A percentile compares a stretch with the other conserved stretches of the same genome.
phyloP scores from a whole-genome alignment of 2,329 filamentous ascomycete genomes.

The Colletotrichum phormii region DNA sequence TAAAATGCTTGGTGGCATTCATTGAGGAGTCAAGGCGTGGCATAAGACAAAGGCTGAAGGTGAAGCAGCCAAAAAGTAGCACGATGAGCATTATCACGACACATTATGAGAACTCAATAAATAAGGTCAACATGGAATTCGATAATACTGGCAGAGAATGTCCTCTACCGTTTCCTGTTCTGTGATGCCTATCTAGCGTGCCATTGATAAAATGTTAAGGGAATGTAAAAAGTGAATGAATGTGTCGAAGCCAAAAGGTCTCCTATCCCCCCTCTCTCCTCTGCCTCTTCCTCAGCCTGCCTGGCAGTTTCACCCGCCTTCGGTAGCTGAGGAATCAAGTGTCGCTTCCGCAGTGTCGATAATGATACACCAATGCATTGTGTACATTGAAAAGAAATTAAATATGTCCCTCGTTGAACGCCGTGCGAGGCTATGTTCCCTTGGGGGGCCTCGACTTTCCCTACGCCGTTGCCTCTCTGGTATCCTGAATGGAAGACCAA shows the following conservation, averaged over 20 bases:
- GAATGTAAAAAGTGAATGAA: slow-evolving; percentile 30
- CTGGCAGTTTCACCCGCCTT: background rate
- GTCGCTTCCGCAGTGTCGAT: background rate
- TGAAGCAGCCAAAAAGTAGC: background rate
- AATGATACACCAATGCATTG: slow-evolving; percentile 21
- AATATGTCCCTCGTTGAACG: slow-evolving; percentile 19
- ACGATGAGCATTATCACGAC: slow-evolving; percentile 16
- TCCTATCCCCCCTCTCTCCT: slow-evolving; percentile 1
- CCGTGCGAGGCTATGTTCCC: slow-evolving; percentile 16
- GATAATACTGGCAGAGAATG: slow-evolving; percentile 3
- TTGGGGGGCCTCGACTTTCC: slow-evolving; percentile 9
- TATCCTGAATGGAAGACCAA: slow-evolving; percentile 27
- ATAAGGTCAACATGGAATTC: background rate
- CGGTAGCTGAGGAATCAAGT: background rate
- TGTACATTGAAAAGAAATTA: slow-evolving; percentile 21
- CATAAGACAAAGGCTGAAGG: background rate
- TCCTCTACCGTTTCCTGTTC: background rate
- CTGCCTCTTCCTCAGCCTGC: background rate
- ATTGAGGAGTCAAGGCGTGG: background rate
- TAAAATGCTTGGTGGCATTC: background rate
- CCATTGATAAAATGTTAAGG: slow-evolving; percentile 17
- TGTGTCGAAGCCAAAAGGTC: slow-evolving; percentile 30
- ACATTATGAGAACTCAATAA: slow-evolving; percentile 17
- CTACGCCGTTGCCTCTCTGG: slow-evolving; percentile 25
- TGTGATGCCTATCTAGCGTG: slow-evolving; percentile 19